These are phyloP conservation scores for Pyrenochaeta sp. DNA, from an alignment of 2,329 filamentous ascomycete genomes.

Conservation along the genomic window DNA sequence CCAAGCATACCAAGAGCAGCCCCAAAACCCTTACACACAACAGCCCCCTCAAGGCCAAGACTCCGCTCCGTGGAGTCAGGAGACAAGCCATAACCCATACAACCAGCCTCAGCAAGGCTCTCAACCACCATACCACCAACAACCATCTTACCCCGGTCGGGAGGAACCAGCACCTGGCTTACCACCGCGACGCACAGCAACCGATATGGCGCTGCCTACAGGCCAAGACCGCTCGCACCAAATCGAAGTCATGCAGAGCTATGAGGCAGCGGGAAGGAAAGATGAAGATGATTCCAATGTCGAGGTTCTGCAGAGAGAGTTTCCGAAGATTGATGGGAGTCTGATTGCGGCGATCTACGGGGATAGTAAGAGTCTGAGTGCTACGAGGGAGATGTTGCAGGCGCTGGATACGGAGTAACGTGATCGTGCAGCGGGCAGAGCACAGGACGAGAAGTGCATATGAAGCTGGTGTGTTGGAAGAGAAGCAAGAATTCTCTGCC, in stretches of 20 bases:
- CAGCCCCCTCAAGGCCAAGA: conserved; percentile 17
- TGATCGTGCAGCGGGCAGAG: no score
- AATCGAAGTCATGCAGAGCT: conserved; percentile 54
- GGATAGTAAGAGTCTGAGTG: conserved; percentile 52
- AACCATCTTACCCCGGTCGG: conserved; percentile 6
- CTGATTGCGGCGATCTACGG: conserved; percentile 57
- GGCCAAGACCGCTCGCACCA: conserved; percentile 53
- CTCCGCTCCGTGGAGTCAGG: conserved; percentile 18
- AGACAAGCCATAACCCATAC: conserved; percentile 15
- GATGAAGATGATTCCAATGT: conserved; percentile 53
- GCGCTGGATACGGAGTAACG: conserved; percentile 39
- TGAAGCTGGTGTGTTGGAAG: no score
- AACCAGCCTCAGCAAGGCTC: conserved; percentile 12
- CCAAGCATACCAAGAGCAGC: conserved; percentile 30
- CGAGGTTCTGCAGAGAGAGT: conserved; percentile 53
- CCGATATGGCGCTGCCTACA: conserved; percentile 52
- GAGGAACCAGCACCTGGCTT: conserved; percentile 32
- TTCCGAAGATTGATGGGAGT: conserved; percentile 54
- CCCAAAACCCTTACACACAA: conserved; percentile 15
- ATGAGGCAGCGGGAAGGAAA: conserved; percentile 44
- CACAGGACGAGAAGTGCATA: no score
- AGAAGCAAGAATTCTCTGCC: no score
- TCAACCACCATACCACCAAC: conserved; percentile 12
- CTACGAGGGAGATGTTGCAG: conserved; percentile 56
- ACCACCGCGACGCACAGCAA: conserved; percentile 40